Evolutionary conservation across 2,329 filamentous ascomycete species (phyloP).

Genomic region (Exophiala viscosa): DNA sequence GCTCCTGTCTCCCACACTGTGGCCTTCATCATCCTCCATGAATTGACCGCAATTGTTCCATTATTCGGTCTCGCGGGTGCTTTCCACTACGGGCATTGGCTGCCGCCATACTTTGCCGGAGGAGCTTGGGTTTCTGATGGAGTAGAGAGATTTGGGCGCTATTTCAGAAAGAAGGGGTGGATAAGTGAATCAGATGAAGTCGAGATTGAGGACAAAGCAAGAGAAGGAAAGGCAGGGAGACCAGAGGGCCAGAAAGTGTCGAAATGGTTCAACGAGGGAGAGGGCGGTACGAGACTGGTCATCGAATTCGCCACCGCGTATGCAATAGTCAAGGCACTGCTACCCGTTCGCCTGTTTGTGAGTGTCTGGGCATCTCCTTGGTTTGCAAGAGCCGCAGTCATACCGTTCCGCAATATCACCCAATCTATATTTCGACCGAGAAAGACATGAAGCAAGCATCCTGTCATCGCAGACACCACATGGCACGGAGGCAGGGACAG

Average conservation of each 20-base stretch:
- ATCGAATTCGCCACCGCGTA: constrained; percentile 81
- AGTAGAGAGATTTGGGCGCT: constrained; percentile 70
- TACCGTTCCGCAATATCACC: constrained; percentile 43
- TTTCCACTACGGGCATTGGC: constrained; percentile 77
- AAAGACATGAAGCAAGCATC: constrained; percentile 17
- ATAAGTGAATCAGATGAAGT: constrained; percentile 54
- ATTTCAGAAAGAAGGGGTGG: constrained; percentile 77
- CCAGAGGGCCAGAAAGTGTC: constrained; percentile 8
- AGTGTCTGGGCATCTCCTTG: constrained; percentile 90
- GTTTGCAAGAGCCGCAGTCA: constrained; percentile 69
- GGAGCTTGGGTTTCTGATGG: constrained; percentile 57
- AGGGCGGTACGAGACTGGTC: constrained; percentile 52
- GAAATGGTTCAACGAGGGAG: constrained; percentile 31
- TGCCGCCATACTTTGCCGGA: constrained; percentile 59
- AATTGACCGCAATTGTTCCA: constrained; percentile 81
- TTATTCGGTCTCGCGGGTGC: constrained; percentile 67
- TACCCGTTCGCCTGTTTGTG: constrained; percentile 70
- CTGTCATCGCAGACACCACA: not conserved
- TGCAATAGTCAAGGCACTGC: constrained; percentile 78
- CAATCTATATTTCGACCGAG: constrained; percentile 38
- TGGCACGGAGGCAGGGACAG: too few species aligned
- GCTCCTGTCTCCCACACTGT: constrained; percentile 79
- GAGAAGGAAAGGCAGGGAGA: constrained; percentile 13
- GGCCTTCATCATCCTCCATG: constrained; percentile 86
- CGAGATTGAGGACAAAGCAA: constrained; percentile 43